These are phyloP conservation scores for Oehlia diaphana DNA, from an alignment of 192 early-diverging fungal species.

Conservation along the genomic window DNA sequence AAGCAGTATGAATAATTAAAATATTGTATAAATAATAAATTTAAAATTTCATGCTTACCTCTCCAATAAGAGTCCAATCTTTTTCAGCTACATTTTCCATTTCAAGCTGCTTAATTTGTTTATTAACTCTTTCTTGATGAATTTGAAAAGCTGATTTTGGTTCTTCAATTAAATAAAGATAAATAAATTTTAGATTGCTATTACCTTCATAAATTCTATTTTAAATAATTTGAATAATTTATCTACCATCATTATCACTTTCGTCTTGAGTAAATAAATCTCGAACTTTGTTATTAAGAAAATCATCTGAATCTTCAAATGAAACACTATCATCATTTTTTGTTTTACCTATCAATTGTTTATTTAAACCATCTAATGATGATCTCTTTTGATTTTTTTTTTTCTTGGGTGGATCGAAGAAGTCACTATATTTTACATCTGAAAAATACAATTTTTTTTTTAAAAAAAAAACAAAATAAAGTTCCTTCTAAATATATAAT, in stretches of 20 bases:
- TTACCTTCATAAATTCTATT: neutral
- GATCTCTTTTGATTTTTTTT: constrained; percentile 37
- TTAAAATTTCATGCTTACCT: constrained; percentile 38
- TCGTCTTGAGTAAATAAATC: constrained; percentile 62
- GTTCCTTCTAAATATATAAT: no score
- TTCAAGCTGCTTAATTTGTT: constrained; percentile 82
- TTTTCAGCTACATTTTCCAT: constrained; percentile 78
- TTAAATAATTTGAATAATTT: no score
- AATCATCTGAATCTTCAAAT: constrained; percentile 44
- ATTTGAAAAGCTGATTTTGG: constrained; percentile 77
- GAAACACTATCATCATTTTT: constrained; percentile 41
- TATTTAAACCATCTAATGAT: constrained; percentile 32
- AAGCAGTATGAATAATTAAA: neutral
- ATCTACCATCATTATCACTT: constrained; percentile 47
- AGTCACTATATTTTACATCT: constrained; percentile 85
- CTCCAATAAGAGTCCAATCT: constrained; percentile 91
- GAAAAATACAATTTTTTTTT: neutral
- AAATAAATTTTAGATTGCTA: constrained; percentile 32
- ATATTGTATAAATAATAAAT: neutral
- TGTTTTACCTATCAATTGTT: constrained; percentile 31
- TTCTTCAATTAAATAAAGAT: constrained; percentile 23
- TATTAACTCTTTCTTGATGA: constrained; percentile 66
- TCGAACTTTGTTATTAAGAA: constrained; percentile 38
- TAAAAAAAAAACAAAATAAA: no score
- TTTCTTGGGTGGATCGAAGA: constrained; percentile 71